A percentile compares a stretch with the other conserved stretches of the same genome.
Conservation (phyloP, 306 rosid genomes). For the Styphnolobium japonicum region DNA sequence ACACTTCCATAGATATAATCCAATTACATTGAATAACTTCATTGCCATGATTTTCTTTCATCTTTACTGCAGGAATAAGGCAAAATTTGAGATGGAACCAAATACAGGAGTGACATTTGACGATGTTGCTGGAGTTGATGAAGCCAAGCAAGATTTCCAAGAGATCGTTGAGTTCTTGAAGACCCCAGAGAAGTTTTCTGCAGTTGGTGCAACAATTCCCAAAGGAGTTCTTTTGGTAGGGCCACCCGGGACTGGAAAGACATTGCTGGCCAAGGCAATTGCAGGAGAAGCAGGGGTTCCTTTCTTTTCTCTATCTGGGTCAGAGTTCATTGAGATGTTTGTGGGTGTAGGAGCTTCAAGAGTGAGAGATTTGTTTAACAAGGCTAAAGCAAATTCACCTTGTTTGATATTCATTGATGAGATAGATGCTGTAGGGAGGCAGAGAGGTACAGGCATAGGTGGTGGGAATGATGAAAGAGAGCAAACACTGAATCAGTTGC, state of each 20-base stretch:
- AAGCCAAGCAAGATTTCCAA: slow-evolving; percentile 83
- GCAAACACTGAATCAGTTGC: slow-evolving; percentile 75
- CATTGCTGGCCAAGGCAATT: slow-evolving; percentile 74
- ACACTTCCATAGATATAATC: background rate
- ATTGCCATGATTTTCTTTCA: background rate
- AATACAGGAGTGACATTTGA: slow-evolving; percentile 80
- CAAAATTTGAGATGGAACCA: slow-evolving; percentile 83
- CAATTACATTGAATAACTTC: too few relatives aligned
- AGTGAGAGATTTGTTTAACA: slow-evolving; percentile 74
- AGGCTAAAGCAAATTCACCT: slow-evolving; percentile 69
- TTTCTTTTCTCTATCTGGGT: slow-evolving; percentile 75
- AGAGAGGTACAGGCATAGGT: slow-evolving; percentile 86
- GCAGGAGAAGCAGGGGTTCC: slow-evolving; percentile 95
- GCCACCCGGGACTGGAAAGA: slow-evolving; percentile 85
- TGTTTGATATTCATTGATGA: slow-evolving; percentile 81
- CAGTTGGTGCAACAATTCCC: slow-evolving; percentile 73
- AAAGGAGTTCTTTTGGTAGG: slow-evolving; percentile 73
- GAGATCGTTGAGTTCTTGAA: slow-evolving; percentile 76
- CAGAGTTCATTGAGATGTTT: slow-evolving; percentile 86
- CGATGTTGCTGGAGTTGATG: slow-evolving; percentile 84
- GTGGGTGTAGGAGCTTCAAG: slow-evolving; percentile 88
- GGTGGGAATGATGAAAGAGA: slow-evolving; percentile 88
- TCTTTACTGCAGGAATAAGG: slow-evolving; percentile 52
- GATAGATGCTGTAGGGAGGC: slow-evolving; percentile 82
- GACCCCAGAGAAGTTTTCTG: slow-evolving; percentile 77